phyloP scores from a whole-genome alignment of 164 flowering plant genomes.

The Platanus orientalis region DNA sequence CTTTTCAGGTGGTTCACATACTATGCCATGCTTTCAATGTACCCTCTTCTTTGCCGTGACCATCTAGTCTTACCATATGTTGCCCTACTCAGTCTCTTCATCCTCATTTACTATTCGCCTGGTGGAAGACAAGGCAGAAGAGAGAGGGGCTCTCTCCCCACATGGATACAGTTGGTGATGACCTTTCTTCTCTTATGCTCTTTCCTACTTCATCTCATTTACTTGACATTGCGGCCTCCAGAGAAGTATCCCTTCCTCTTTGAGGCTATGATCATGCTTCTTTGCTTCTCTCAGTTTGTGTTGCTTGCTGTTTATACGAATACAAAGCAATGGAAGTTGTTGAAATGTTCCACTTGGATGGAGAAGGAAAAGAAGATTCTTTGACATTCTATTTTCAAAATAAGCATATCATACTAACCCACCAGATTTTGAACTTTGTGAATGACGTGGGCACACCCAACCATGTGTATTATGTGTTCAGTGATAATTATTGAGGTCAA shows the following conservation, averaged over 20 bases:
- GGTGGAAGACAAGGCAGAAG: constrained; percentile 22
- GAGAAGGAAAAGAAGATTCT: constrained; percentile 20
- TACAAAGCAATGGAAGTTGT: constrained; percentile 54
- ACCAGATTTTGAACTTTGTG: too few relatives aligned
- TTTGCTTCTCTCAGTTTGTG: constrained; percentile 69
- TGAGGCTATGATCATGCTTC: constrained; percentile 80
- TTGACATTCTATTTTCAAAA: constrained; percentile 5
- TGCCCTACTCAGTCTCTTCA: constrained; percentile 48
- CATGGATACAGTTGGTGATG: constrained; percentile 15
- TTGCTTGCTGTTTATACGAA: constrained; percentile 46
- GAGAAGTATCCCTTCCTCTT: constrained; percentile 73
- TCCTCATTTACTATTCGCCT: constrained; percentile 45
- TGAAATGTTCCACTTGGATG: constrained; percentile 3
- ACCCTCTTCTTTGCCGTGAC: constrained; percentile 85
- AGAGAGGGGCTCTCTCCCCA: constrained; percentile 6
- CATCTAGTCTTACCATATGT: constrained; percentile 57
- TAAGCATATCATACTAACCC: too few relatives aligned
- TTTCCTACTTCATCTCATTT: constrained; percentile 53
- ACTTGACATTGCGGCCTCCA: constrained; percentile 61
- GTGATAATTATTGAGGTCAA: too few relatives aligned
- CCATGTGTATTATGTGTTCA: too few relatives aligned
- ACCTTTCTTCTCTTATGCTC: constrained; percentile 34
- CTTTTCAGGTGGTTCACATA: constrained; percentile 54
- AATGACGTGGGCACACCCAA: too few relatives aligned
- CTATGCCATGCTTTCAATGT: constrained; percentile 75